These are phyloP conservation scores for Oryza nivara DNA, from an alignment of 176 grass and related monocot genomes.

Conservation along the genomic window DNA sequence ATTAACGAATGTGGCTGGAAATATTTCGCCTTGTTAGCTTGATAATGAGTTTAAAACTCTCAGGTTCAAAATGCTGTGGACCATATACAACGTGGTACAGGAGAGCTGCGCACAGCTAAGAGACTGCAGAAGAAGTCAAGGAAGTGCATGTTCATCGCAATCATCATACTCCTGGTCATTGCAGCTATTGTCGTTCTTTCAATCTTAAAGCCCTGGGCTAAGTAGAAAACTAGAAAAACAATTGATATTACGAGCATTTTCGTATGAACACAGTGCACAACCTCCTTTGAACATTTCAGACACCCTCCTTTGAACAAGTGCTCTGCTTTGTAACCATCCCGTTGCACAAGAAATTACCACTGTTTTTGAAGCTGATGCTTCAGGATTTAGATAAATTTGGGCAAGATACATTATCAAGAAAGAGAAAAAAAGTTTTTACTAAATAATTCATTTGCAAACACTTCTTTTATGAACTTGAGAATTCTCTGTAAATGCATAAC, in stretches of 20 bases:
- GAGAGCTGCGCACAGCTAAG: constrained; percentile 57
- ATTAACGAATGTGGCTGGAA: not conserved
- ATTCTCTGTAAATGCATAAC: not conserved
- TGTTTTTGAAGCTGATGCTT: not conserved
- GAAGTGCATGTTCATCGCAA: constrained; percentile 65
- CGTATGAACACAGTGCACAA: not conserved
- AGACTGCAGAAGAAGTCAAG: constrained; percentile 68
- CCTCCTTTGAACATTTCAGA: constrained; percentile 1
- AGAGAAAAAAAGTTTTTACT: not conserved
- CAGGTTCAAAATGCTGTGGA: constrained; percentile 72
- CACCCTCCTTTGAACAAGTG: not conserved
- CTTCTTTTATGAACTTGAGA: not conserved
- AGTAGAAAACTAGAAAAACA: not conserved
- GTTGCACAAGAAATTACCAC: too few species aligned
- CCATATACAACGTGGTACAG: constrained; percentile 54
- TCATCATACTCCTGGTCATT: constrained; percentile 51
- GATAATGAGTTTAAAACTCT: not conserved
- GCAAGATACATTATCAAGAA: not conserved
- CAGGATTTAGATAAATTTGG: not conserved
- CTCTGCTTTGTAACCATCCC: too few species aligned
- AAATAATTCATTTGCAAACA: not conserved
- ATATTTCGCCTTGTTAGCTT: not conserved
- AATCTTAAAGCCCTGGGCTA: constrained; percentile 64
- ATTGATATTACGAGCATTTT: not conserved
- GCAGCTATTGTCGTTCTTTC: constrained; percentile 47